Evolutionary conservation across 805 yeast genomes (phyloP).

Genomic region (Ogataea haglerorum): DNA sequence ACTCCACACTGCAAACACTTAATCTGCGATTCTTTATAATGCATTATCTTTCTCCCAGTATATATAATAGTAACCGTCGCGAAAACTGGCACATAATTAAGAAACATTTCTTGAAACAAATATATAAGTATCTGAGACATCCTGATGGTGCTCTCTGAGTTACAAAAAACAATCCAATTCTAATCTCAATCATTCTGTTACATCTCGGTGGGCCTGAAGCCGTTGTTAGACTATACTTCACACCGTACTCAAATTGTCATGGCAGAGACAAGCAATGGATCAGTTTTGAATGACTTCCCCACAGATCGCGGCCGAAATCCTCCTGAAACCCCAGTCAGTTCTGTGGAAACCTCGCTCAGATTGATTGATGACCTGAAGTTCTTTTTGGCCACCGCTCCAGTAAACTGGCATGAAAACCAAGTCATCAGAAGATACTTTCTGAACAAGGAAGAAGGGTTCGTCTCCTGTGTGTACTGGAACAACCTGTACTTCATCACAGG

Average conservation of each 20-base stretch:
- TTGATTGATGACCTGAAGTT: conserved; percentile 76
- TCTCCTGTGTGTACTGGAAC: conserved; percentile 92
- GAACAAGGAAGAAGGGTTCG: conserved; percentile 86
- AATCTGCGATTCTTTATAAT: not conserved
- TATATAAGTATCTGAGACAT: conserved; percentile 13
- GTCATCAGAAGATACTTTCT: conserved; percentile 80
- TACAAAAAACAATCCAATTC: conserved; percentile 4
- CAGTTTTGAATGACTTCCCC: conserved; percentile 7
- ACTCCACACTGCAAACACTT: conserved; percentile 8
- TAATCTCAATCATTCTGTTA: conserved; percentile 5
- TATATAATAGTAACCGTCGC: conserved; percentile 2
- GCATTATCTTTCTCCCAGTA: conserved; percentile 7
- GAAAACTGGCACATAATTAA: not conserved
- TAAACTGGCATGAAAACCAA: conserved; percentile 87
- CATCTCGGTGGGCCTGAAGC: conserved; percentile 5
- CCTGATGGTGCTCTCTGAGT: conserved; percentile 6
- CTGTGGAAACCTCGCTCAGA: conserved; percentile 51
- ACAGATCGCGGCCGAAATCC: conserved; percentile 1
- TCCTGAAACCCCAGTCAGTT: conserved; percentile 1
- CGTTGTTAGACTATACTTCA: conserved; percentile 1
- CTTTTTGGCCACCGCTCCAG: conserved; percentile 91
- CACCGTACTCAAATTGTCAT: conserved; percentile 5
- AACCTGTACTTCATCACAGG: conserved; percentile 88
- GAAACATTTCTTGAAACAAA: conserved; percentile 10
- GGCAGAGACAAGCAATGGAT: conserved; percentile 10